These are phyloP conservation scores for Solanum habrochaites DNA, from an alignment of 257 asterid genomes.

Conservation along the genomic window DNA sequence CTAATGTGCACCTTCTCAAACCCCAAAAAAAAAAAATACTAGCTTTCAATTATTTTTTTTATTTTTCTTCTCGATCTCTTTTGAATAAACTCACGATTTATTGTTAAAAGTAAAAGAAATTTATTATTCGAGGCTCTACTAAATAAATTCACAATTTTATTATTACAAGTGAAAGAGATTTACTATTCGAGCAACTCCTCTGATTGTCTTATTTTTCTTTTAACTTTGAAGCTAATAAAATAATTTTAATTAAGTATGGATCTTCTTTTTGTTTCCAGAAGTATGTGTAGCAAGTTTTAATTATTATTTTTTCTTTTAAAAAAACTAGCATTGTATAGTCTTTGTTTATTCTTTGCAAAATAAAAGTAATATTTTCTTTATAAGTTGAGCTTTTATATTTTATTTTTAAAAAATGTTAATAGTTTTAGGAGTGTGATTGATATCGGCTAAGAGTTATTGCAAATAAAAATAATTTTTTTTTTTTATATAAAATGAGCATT, in stretches of 20 bases:
- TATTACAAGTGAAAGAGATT: too few relatives aligned
- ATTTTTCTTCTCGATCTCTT: too few relatives aligned
- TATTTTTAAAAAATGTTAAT: neutral
- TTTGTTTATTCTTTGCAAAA: neutral
- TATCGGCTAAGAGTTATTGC: neutral
- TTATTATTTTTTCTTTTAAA: neutral
- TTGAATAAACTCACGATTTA: too few relatives aligned
- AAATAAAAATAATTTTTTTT: neutral
- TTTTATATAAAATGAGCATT: neutral
- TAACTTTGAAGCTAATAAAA: neutral
- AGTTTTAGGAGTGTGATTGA: neutral
- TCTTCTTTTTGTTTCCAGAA: neutral
- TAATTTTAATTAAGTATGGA: neutral
- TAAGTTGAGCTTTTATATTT: neutral
- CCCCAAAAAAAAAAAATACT: neutral
- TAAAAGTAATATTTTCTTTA: neutral
- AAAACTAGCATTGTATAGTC: neutral
- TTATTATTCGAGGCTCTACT: too few relatives aligned
- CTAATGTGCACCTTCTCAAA: neutral
- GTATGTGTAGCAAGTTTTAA: neutral
- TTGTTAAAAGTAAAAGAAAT: accelerated
- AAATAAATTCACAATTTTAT: too few relatives aligned
- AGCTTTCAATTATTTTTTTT: too few relatives aligned
- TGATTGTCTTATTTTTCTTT: neutral
- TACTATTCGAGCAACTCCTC: too few relatives aligned